Conservation (phyloP, 2,329 filamentous ascomycete genomes). For the Hypoxylon sp. region DNA sequence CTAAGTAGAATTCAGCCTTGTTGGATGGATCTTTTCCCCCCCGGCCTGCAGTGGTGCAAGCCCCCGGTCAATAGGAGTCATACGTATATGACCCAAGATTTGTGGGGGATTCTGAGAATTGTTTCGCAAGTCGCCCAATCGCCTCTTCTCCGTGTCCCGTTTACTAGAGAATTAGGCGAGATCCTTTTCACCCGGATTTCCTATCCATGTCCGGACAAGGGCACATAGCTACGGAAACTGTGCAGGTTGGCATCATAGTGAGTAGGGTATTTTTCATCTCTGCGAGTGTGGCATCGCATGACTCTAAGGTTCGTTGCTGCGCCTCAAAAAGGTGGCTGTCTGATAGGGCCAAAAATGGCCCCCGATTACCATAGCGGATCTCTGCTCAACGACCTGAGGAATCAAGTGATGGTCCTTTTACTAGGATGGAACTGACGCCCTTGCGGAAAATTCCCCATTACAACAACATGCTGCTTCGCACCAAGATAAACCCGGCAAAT, state of each 20-base stretch:
- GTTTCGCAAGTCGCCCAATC: constrained; percentile 56
- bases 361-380: constrained; percentile 35
- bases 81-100: constrained; percentile 19
- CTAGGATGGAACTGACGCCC: constrained; percentile 36
- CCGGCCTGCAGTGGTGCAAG: constrained; percentile 30
- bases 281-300: constrained; percentile 46
- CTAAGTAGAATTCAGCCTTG: constrained; percentile 29
- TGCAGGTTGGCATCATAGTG: constrained; percentile 20
- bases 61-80: constrained; percentile 22
- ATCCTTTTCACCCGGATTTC: constrained; percentile 16
- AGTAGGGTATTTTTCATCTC: constrained; percentile 28
- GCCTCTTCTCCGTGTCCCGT: constrained; percentile 46
- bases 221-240: constrained; percentile 19
- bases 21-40: constrained; percentile 1
- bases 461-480: constrained; percentile 34
- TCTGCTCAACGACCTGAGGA: constrained; percentile 30
- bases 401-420: constrained; percentile 42
- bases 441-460: constrained; percentile 32
- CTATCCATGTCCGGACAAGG: constrained; percentile 29
- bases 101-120: constrained; percentile 36
- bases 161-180: constrained; percentile 9
- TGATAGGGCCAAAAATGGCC: constrained; percentile 40
- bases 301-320: constrained; percentile 47
- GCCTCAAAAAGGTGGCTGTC: constrained; percentile 53
- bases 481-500: constrained; percentile 44